These are phyloP conservation scores for Metarhizium anisopliae DNA, from an alignment of 2,329 filamentous ascomycete genomes.

Conservation along the genomic window DNA sequence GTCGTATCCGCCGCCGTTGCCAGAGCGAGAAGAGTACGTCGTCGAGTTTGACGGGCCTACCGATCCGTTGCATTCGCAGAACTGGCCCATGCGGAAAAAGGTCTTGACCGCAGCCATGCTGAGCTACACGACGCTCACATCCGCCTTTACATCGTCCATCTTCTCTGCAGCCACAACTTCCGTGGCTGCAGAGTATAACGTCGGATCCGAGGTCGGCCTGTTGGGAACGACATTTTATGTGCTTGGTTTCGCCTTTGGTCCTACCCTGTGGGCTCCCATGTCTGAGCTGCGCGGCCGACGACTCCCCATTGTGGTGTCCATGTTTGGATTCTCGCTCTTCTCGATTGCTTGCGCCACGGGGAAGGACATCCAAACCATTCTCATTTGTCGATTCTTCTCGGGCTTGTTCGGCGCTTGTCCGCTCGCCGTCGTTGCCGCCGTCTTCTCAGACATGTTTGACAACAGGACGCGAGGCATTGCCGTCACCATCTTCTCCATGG, in stretches of 20 bases:
- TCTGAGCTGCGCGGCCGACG: conserved; percentile 63
- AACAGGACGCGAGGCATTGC: conserved; percentile 48
- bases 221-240: conserved; percentile 62
- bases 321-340: conserved; percentile 63
- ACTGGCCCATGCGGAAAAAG: conserved; percentile 78
- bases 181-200: conserved; percentile 49
- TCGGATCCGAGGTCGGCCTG: conserved; percentile 52
- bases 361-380: conserved; percentile 60
- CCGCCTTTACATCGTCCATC: conserved; percentile 66
- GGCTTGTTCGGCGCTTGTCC: conserved; percentile 66
- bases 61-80: conserved; percentile 79
- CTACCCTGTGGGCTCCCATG: conserved; percentile 63
- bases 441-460: conserved; percentile 65
- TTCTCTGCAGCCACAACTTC: conserved; percentile 57
- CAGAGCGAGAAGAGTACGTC: conserved; percentile 66
- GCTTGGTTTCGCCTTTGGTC: conserved; percentile 63
- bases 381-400: conserved; percentile 64
- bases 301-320: conserved; percentile 49
- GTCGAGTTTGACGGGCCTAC: conserved; percentile 78
- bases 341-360: conserved; percentile 55
- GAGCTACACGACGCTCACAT: conserved; percentile 62
- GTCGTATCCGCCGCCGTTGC: conserved; percentile 60
- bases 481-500: conserved; percentile 34
- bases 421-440: conserved; percentile 59
- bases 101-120: conserved; percentile 57